Percentiles rank a stretch among this genome's conserved stretches.
phyloP scores from a whole-genome alignment of 768 basidiomycete genomes.

The Termitomyces bulborhizus region DNA sequence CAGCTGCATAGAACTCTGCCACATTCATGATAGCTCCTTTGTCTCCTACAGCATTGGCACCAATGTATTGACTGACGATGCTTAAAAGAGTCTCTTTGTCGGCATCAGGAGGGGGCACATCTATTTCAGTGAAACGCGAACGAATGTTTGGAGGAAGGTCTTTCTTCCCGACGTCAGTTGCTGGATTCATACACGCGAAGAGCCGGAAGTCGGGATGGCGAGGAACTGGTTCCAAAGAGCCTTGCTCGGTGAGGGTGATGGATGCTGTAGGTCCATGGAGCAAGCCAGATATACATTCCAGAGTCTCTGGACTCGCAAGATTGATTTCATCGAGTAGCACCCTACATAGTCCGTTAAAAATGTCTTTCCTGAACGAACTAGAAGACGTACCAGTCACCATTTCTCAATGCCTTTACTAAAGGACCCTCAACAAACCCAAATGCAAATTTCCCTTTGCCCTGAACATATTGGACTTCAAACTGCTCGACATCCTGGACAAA shows the following conservation, averaged over 20 bases:
- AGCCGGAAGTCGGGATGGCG: slow-evolving; percentile 94
- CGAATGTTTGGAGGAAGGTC: slow-evolving; percentile 90
- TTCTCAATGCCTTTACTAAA: slow-evolving; percentile 81
- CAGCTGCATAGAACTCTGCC: slow-evolving; percentile 81
- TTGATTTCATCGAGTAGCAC: slow-evolving; percentile 96
- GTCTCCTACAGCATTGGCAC: slow-evolving; percentile 75
- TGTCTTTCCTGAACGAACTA: not conserved
- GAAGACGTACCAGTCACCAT: slow-evolving; percentile 79
- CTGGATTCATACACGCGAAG: slow-evolving; percentile 99
- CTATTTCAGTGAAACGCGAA: slow-evolving; percentile 90
- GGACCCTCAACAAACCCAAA: slow-evolving; percentile 97
- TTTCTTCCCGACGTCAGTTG: slow-evolving; percentile 97
- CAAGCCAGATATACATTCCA: slow-evolving; percentile 88
- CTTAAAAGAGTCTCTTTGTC: slow-evolving; percentile 85
- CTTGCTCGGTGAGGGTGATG: slow-evolving; percentile 90
- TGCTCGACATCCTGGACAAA: slow-evolving; percentile 49
- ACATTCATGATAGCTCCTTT: slow-evolving; percentile 84
- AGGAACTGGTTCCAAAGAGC: slow-evolving; percentile 81
- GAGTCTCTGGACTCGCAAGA: slow-evolving; percentile 86
- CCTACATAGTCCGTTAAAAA: slow-evolving; percentile 37
- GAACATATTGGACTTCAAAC: slow-evolving; percentile 88
- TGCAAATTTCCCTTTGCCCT: slow-evolving; percentile 82
- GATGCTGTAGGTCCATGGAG: slow-evolving; percentile 83
- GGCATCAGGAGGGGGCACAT: slow-evolving; percentile 89
- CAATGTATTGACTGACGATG: slow-evolving; percentile 89